Evolutionary conservation across 805 yeast species (phyloP), one percentile per base, ranked within the genome.

Genomic region (Candida oleophila): DNA sequence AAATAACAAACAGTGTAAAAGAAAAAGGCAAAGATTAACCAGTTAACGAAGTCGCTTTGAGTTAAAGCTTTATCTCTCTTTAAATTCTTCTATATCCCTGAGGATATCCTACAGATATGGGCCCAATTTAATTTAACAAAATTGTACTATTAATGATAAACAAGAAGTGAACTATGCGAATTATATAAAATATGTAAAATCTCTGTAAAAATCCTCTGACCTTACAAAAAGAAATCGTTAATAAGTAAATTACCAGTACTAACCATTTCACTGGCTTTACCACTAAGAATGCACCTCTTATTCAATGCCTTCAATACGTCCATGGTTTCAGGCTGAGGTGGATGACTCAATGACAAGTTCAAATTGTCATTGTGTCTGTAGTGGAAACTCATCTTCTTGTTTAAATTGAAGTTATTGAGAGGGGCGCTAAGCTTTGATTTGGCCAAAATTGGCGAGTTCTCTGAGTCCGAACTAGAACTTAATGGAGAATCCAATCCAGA

Each of bases 241-340:
- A 72, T 66, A 50, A 71, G 55, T 47, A 73, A 68, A 41, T 64
- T 69, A 21, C 73, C 68, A 22, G 69, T 61, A 43, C 76, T 65
- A 45, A 73, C 66, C 72, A 71, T 72, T 57, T 71, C 76, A 47
- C 73, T 68, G 44, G 74, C 73, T 50, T 62, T 67, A 40, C 76
- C 76, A 25, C 67, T 56, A 38, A 71, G 53, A 41, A 71, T 60
- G 35, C 71, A 64, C 43, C 65, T 54, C 43, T 62, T 64, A 49
- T 69, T 72, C 52, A 72, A 57, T 36, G 68, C 58, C 52, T 60
- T 65, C 42, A 57, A 59, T 25, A 66, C 53, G 43, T 69, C 70
- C 44, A 63, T 53, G 35, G 55, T 56, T 19, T 46, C 48, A 22
- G 49, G 47, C 38, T 52, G 49, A 12, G 42, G 22, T 33, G 34